Evolutionary conservation across 371 early-diverging fungal genomes (phyloP), one percentile per base, ranked within the genome.

Genomic region (Mucor velutinosus): DNA sequence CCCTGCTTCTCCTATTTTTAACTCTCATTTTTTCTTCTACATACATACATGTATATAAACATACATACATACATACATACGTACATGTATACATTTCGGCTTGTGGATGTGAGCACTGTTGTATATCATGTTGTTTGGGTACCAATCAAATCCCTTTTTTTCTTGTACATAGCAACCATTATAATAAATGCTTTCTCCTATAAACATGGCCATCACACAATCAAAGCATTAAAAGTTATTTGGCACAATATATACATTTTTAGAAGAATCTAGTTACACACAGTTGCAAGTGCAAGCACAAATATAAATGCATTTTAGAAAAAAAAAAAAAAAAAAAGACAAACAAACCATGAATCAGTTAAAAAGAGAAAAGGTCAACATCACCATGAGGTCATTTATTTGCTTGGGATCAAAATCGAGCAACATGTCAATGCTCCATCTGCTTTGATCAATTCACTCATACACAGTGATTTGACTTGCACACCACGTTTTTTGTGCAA

Each of bases 401-500:
- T 37, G 4, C 37, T 19, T 47, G 15, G 7, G 4, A 72, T 57
- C n/a, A 73, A 56, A 33, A 73, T 66, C 33, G 76, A 76, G 58
- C 76, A 74, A 41, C 79, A 78, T 6, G 79, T 78, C 59, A 78
- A 49, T 17, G 76, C 70, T 0, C 79, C 75, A 47, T 79, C 79
- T 15, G 75, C 75, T 30, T 76, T 74, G 49, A 79, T 76, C 3
- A 79, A 62, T 60, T 79, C 74, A 58, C 74, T 70, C 79, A 78
- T 78, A 47, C 70, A 60, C 27, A 76, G 45, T 30, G 70, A 51
- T n/a, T 70, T 37, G 1, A 78, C 19, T 58, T 62, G 19, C 0
- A 60, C 39, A 3, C 71, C 71, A 14, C 66, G 62, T 39, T 64
- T 58, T 4, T 60, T 15, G 25, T 64, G 53, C 15, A 74, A 41